Evolutionary conservation across 129 eudicot species (phyloP).

Genomic region (Flaveria sonorensis): DNA sequence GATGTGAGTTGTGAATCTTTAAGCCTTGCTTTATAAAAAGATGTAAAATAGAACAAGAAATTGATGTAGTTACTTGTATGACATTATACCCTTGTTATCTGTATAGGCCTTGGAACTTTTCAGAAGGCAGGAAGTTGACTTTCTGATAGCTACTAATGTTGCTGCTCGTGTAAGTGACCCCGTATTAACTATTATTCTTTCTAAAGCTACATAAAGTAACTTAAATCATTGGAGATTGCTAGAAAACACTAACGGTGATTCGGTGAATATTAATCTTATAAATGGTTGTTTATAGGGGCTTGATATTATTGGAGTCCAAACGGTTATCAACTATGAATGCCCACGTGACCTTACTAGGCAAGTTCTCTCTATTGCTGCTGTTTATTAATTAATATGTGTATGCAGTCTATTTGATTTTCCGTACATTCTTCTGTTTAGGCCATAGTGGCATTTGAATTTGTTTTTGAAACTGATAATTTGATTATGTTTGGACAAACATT

Average conservation of each 20-base stretch:
- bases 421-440: neutral
- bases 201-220: neutral
- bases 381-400: neutral
- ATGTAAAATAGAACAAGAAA: neutral
- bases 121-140: conserved; percentile 80
- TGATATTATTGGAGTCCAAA: conserved; percentile 86
- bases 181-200: neutral
- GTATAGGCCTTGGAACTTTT: conserved; percentile 81
- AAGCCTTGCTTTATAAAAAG: conserved; percentile 9
- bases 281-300: conserved; percentile 57
- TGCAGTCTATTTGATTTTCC: neutral
- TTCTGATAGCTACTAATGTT: conserved; percentile 86
- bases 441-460: neutral
- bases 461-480: neutral
- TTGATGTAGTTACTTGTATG: neutral
- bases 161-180: conserved; percentile 84
- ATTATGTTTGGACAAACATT: neutral
- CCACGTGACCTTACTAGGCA: conserved; percentile 92
- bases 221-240: neutral
- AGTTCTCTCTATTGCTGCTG: neutral
- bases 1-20: conserved; percentile 49
- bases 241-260: neutral
- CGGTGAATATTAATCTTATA: neutral
- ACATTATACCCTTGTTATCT: conserved; percentile 13
- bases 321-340: conserved; percentile 88